Conservation (phyloP, 2,329 filamentous ascomycete genomes). For the Penicillium hesseltinei region DNA sequence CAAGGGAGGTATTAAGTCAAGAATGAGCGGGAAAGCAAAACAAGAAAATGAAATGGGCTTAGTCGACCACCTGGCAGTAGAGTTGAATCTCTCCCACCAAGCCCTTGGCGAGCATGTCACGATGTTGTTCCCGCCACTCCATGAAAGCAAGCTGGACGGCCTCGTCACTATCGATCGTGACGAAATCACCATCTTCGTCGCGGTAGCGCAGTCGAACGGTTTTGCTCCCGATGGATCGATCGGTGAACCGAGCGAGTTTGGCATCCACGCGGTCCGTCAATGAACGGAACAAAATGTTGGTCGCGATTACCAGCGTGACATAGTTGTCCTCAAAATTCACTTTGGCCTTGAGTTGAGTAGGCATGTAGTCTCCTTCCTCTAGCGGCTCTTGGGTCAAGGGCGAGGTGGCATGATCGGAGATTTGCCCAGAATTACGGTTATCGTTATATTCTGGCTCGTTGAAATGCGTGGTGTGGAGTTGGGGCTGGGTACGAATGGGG, state of each 20-base stretch:
- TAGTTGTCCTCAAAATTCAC: constrained; percentile 91
- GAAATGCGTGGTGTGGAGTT: constrained; percentile 40
- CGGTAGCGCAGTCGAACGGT: constrained; percentile 84
- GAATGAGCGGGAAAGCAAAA: constrained; percentile 8
- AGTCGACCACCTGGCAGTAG: constrained; percentile 64
- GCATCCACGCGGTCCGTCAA: constrained; percentile 94
- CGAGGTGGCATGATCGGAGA: constrained; percentile 34
- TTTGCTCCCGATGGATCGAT: constrained; percentile 76
- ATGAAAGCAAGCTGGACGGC: constrained; percentile 95
- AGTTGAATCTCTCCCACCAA: constrained; percentile 87
- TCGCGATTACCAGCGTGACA: constrained; percentile 91
- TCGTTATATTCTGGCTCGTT: constrained; percentile 42
- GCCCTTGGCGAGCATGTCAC: constrained; percentile 59
- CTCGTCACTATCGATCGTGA: constrained; percentile 92
- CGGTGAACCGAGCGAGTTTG: constrained; percentile 84
- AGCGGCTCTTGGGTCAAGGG: constrained; percentile 33
- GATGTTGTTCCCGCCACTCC: constrained; percentile 80
- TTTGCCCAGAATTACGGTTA: constrained; percentile 26
- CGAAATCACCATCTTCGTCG: constrained; percentile 88
- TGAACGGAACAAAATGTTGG: constrained; percentile 91
- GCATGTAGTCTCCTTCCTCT: constrained; percentile 46
- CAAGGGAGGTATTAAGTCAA: constrained; percentile 11
- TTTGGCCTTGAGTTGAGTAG: constrained; percentile 88
- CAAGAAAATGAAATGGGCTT: constrained; percentile 16
- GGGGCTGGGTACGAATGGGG: constrained; percentile 58